Conservation (phyloP, 257 asterid genomes). For the Capsicum chinense region DNA sequence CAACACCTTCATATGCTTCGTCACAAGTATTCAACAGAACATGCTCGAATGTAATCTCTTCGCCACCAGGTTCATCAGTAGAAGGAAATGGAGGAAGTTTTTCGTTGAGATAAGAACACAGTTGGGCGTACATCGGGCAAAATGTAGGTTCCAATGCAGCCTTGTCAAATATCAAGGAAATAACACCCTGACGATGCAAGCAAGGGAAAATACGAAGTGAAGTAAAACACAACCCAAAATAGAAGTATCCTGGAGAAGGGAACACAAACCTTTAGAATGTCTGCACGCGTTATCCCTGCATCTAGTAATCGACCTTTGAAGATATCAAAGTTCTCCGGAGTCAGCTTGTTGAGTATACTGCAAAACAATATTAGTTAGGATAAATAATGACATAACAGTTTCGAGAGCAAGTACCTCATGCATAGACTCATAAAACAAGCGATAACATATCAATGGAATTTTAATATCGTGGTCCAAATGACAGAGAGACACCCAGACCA, state of each 20-base stretch:
- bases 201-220: too few species aligned
- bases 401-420: neutral
- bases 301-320: slow-evolving; percentile 70
- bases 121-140: too few species aligned
- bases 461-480: neutral
- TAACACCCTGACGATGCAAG: too few species aligned
- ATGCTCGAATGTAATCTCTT: too few species aligned
- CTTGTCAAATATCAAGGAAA: too few species aligned
- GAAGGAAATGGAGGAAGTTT: too few species aligned
- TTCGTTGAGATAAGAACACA: too few species aligned
- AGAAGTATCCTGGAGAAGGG: neutral
- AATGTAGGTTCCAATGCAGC: too few species aligned
- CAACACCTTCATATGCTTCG: too few species aligned
- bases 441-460: neutral
- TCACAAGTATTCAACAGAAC: too few species aligned
- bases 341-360: slow-evolving; percentile 90
- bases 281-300: slow-evolving; percentile 89
- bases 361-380: slow-evolving; percentile 29
- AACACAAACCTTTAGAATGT: slow-evolving; percentile 70
- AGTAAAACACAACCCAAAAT: too few species aligned
- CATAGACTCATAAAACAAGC: neutral
- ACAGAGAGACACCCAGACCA: neutral
- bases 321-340: slow-evolving; percentile 87
- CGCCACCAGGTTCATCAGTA: too few species aligned
- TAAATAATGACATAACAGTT: neutral